Base-by-base conservation (phyloP, 208 protist genomes). In the Histomonas meleagridis region DNA sequence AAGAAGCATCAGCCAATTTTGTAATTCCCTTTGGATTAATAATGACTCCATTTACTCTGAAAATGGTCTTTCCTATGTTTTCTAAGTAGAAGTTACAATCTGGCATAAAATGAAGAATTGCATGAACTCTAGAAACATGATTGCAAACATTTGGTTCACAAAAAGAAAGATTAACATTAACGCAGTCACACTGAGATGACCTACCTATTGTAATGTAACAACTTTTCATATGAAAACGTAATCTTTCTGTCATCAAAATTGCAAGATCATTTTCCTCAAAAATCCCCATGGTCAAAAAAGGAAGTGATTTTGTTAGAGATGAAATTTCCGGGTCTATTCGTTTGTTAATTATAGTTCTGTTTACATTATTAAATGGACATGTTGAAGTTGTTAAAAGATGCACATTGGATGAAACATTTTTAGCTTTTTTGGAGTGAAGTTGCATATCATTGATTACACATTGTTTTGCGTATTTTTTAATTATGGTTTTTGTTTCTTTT, bases 91-190 rank as follows among this genome's bases (percentile, higher is more conserved):
- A 86, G 26, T 55, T 55, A 28, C 40, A 86, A 49, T 86, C 76
- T 55, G 51, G 46, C 14, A 86, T 38, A 86, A 86, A 86, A 28
- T 40, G 55, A n/a, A 86, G n/a, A 40, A 86, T 86, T 86, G 76
- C 76, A 57, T 86, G 76, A n/a, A 57, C 55, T 18, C 76, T 21
- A 4, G 76, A 86, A 55, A 86, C 38, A 55, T 86, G 76, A 23
- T 26, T 12, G 46, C 76, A 86, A 26, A 26, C 9, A 26, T 28
- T 32, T 40, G 3, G 23, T 38, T 14, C 23, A 86, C 10, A 18
- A 35, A 57, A 51, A 38, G 23, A 46, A 1, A 86, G 7, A 46
- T 86, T 46, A 4, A 86, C 46, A 55, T 86, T 46, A 86, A 86
- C 76, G 18, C n/a, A 9, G n/a, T 86, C n/a, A 48, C 55, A 32